Conservation (phyloP, 768 basidiomycete genomes). For the Cubamyces lactineus region DNA sequence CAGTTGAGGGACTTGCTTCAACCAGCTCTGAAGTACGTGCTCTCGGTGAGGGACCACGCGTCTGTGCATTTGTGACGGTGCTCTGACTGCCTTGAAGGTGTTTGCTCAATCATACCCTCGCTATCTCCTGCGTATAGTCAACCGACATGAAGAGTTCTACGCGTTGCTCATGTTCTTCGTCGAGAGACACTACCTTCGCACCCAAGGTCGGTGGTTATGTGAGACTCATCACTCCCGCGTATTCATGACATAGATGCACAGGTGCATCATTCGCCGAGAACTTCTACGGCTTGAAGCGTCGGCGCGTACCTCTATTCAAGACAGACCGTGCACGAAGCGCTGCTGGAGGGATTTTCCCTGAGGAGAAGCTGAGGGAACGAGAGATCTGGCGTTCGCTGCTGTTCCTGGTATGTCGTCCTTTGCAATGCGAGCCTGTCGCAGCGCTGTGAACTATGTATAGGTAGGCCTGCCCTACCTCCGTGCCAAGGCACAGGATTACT, state of each 20-base stretch:
- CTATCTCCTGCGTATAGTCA: conserved; percentile 88
- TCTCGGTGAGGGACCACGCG: conserved; percentile 63
- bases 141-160: conserved; percentile 96
- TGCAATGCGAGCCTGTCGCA: conserved; percentile 9
- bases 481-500: conserved; percentile 89
- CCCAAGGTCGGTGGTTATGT: conserved; percentile 64
- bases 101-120: conserved; percentile 95
- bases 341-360: conserved; percentile 63
- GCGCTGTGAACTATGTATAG: conserved; percentile 41
- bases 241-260: conserved; percentile 35
- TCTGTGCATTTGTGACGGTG: background rate
- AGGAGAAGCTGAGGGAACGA: conserved; percentile 63
- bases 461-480: conserved; percentile 88
- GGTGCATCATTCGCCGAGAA: conserved; percentile 95
- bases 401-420: conserved; percentile 63
- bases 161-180: conserved; percentile 86
- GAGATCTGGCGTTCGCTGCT: conserved; percentile 81
- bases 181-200: conserved; percentile 87
- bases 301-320: conserved; percentile 71
- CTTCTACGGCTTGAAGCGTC: conserved; percentile 90
- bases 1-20: conserved; percentile 91
- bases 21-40: conserved; percentile 91
- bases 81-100: conserved; percentile 53
- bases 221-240: background rate
- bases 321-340: conserved; percentile 69